These are phyloP conservation scores for Venturiaceae sp. DNA, from an alignment of 2,329 filamentous ascomycete genomes.

Conservation along the genomic window DNA sequence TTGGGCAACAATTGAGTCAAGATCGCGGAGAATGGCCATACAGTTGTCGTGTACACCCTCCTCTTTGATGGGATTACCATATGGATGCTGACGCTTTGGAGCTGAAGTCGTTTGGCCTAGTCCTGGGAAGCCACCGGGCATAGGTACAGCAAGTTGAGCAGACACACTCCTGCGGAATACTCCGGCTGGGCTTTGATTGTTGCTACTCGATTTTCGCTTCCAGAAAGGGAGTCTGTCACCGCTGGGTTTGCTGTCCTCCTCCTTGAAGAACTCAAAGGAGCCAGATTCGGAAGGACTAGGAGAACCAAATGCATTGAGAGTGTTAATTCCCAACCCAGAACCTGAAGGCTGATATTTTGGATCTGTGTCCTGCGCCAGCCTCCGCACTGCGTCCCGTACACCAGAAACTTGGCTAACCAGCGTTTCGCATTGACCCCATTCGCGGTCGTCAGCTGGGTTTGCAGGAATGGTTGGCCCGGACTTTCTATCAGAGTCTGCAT, in stretches of 20 bases:
- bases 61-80: neutral
- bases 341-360: conserved; percentile 42
- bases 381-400: conserved; percentile 77
- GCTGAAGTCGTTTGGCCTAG: conserved; percentile 18
- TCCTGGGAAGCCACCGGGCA: conserved; percentile 25
- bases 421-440: conserved; percentile 81
- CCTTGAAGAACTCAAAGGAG: conserved; percentile 45
- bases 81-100: conserved; percentile 33
- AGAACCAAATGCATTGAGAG: conserved; percentile 19
- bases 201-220: conserved; percentile 71
- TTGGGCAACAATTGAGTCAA: conserved; percentile 74
- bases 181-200: conserved; percentile 29
- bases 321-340: conserved; percentile 24
- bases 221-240: conserved; percentile 69
- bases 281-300: conserved; percentile 33
- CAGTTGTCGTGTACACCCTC: conserved; percentile 68
- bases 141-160: conserved; percentile 41
- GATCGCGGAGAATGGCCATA: conserved; percentile 69
- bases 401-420: conserved; percentile 80
- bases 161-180: conserved; percentile 41
- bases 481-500: neutral
- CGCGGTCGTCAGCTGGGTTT: conserved; percentile 55
- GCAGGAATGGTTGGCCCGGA: neutral
- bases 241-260: conserved; percentile 17
- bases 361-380: conserved; percentile 77